phyloP scores from a whole-genome alignment of 495 filamentous ascomycete genomes.

The Neurospora sp. region DNA sequence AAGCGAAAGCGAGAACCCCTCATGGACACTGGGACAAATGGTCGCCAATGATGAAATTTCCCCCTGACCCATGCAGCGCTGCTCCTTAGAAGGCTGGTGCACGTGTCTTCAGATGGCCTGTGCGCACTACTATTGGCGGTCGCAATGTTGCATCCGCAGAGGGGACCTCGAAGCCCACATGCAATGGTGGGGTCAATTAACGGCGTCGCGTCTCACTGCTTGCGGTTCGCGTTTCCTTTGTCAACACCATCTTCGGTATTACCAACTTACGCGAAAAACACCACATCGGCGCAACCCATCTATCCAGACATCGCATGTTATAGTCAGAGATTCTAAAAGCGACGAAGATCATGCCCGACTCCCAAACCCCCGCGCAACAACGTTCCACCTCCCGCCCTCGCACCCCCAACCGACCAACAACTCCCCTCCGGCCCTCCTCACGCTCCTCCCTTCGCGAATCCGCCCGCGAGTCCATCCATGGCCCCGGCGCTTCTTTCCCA shows the following conservation, averaged over 20 bases:
- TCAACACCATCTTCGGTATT: neutral
- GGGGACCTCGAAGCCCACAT: neutral
- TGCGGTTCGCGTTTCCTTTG: neutral
- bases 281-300: neutral
- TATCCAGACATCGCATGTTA: neutral
- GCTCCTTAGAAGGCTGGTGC: neutral
- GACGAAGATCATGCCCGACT: neutral
- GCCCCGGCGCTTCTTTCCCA: constrained; percentile 52
- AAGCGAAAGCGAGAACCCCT: neutral
- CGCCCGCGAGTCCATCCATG: constrained; percentile 40
- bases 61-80: neutral
- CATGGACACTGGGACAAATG: neutral
- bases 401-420: constrained; percentile 69
- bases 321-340: neutral
- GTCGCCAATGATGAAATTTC: neutral
- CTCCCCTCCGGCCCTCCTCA: constrained; percentile 84
- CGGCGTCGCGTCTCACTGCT: neutral
- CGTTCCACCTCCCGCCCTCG: constrained; percentile 39
- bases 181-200: neutral
- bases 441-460: constrained; percentile 76
- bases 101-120: neutral
- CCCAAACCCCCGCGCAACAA: constrained; percentile 8
- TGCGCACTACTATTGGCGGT: neutral
- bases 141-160: neutral
- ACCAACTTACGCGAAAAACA: neutral